These are phyloP conservation scores for Scytalidium sp. DNA, from an alignment of 2,329 filamentous ascomycete genomes.

Conservation along the genomic window DNA sequence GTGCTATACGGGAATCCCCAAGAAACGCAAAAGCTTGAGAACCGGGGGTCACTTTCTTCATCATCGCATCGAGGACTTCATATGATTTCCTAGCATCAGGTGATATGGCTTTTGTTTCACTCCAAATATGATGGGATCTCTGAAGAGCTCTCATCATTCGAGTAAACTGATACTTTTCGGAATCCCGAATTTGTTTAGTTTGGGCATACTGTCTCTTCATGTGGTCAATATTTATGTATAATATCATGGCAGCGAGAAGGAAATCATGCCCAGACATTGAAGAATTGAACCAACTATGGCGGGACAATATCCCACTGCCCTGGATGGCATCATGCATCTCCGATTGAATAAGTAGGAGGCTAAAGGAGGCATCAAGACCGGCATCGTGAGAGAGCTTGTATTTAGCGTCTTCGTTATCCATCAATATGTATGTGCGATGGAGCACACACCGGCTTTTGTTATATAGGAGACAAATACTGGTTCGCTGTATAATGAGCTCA, in stretches of 20 bases:
- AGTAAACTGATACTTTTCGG: background rate
- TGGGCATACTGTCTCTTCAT: constrained; percentile 3
- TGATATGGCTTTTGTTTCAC: background rate
- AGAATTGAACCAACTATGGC: constrained; percentile 54
- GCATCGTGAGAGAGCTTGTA: constrained; percentile 50
- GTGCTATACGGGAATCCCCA: background rate
- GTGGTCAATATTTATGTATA: constrained; percentile 43
- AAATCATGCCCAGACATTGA: constrained; percentile 59
- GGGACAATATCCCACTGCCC: constrained; percentile 50
- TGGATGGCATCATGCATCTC: constrained; percentile 45
- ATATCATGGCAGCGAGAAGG: constrained; percentile 57
- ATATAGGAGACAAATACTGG: constrained; percentile 49
- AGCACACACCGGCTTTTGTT: constrained; percentile 55
- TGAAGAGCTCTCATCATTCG: constrained; percentile 13
- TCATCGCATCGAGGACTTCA: constrained; percentile 13
- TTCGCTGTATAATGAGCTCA: constrained; percentile 47
- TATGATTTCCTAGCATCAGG: constrained; percentile 14
- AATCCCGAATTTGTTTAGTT: constrained; percentile 1
- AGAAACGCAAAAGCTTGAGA: background rate
- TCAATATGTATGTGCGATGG: constrained; percentile 50
- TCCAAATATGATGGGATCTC: constrained; percentile 16
- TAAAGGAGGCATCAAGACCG: constrained; percentile 47
- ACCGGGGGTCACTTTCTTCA: constrained; percentile 13
- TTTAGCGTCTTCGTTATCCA: constrained; percentile 36
- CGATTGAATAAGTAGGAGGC: constrained; percentile 45